Evolutionary conservation across 257 asterid genomes (phyloP).

Genomic region (Petrea volubilis): DNA sequence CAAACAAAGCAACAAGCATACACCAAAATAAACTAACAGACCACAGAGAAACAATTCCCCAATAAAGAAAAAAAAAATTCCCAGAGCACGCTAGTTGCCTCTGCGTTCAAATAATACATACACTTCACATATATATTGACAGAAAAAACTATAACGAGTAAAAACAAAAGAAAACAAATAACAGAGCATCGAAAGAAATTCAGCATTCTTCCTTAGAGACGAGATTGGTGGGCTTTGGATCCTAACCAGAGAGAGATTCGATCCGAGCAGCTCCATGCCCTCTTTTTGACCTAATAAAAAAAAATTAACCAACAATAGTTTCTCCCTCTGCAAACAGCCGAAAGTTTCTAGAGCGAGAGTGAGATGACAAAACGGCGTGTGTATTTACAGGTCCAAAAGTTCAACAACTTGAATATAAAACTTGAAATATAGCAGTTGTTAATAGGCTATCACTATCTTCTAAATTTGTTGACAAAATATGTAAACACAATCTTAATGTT

Average conservation of each 20-base stretch:
- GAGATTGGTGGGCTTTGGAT: constrained; percentile 97
- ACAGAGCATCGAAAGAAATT: constrained; percentile 93
- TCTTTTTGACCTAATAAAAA: constrained; percentile 4
- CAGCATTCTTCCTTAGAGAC: constrained; percentile 96
- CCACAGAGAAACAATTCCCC: not conserved
- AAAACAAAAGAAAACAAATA: constrained; percentile 26
- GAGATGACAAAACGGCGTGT: too few relatives aligned
- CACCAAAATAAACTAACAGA: not conserved
- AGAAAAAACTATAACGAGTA: not conserved
- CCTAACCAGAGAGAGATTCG: constrained; percentile 83
- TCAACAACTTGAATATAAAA: too few relatives aligned
- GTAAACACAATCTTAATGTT: too few relatives aligned
- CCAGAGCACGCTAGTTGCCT: not conserved
- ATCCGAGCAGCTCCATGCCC: constrained; percentile 91
- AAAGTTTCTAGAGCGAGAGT: constrained; percentile 4
- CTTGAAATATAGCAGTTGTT: too few relatives aligned
- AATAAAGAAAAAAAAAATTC: too few relatives aligned
- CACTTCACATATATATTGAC: not conserved
- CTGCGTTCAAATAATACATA: not conserved
- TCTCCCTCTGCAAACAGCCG: constrained; percentile 17
- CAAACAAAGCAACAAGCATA: not conserved
- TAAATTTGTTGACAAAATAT: too few relatives aligned
- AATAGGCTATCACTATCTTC: too few relatives aligned
- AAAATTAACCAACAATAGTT: not conserved
- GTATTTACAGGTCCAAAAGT: constrained; percentile 15